Conservation (phyloP, 2,329 filamentous ascomycete species). For the Cordyceps cateniannulata region DNA sequence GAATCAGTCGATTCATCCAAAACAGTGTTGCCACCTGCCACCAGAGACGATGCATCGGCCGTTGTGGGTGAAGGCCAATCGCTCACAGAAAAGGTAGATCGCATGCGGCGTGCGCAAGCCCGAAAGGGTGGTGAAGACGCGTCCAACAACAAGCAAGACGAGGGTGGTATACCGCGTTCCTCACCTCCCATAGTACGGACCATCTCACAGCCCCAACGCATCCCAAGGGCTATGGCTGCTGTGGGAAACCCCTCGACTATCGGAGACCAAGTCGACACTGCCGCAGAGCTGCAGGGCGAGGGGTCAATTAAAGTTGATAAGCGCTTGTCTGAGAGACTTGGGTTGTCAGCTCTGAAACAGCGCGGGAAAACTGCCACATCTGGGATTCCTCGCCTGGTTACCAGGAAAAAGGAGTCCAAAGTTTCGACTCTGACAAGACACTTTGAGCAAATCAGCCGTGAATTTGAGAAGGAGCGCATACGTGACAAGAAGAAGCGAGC, state of each 20-base stretch:
- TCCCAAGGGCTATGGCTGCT: neutral
- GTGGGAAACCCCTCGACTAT: neutral
- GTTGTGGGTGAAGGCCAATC: conserved; percentile 20
- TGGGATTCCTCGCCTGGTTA: conserved; percentile 81
- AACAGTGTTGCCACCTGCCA: neutral
- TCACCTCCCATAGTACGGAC: conserved; percentile 50
- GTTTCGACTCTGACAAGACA: conserved; percentile 91
- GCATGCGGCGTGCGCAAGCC: conserved; percentile 44
- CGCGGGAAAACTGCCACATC: conserved; percentile 56
- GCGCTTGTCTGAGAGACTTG: conserved; percentile 68
- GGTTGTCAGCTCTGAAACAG: conserved; percentile 57
- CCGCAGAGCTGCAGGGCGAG: conserved; percentile 23
- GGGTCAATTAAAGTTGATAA: conserved; percentile 55
- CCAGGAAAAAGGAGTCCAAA: conserved; percentile 65
- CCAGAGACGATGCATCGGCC: conserved; percentile 3
- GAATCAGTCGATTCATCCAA: conserved; percentile 4
- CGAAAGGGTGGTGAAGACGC: conserved; percentile 23
- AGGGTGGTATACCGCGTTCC: conserved; percentile 35
- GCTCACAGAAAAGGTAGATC: conserved; percentile 42
- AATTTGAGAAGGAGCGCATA: conserved; percentile 91
- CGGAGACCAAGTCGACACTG: neutral
- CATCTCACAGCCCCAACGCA: conserved; percentile 39
- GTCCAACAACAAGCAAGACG: conserved; percentile 20
- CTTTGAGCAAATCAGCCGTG: conserved; percentile 92
- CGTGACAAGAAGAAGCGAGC: conserved; percentile 77